These are phyloP conservation scores for Saccharomyces pastorianus DNA, from an alignment of 1,139 yeast genomes.

Conservation along the genomic window DNA sequence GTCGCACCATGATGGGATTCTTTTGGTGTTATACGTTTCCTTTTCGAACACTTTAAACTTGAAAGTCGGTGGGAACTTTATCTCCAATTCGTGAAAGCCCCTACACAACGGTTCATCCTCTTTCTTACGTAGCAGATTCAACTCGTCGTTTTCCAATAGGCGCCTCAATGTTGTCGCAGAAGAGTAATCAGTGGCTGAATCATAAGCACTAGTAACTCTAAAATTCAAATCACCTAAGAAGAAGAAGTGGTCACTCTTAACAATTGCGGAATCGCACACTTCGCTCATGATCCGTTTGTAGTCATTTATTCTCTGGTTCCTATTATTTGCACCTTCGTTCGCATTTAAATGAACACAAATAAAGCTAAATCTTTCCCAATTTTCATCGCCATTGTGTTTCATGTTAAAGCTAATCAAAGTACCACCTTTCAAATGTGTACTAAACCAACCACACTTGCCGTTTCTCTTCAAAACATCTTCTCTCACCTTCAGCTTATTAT, in stretches of 20 bases:
- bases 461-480: slow-evolving; percentile 28
- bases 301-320: slow-evolving; percentile 45
- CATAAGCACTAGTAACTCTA: slow-evolving; percentile 34
- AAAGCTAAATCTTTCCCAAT: slow-evolving; percentile 45
- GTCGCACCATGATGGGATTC: slow-evolving; percentile 89
- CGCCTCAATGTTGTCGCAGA: slow-evolving; percentile 13
- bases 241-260: slow-evolving; percentile 45
- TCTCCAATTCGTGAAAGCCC: slow-evolving; percentile 57
- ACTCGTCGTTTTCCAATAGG: slow-evolving; percentile 45
- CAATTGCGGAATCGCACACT: slow-evolving; percentile 41
- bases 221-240: slow-evolving; percentile 81
- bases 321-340: slow-evolving; percentile 52
- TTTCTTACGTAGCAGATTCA: slow-evolving; percentile 37
- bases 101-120: slow-evolving; percentile 40
- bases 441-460: slow-evolving; percentile 44
- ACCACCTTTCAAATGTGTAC: slow-evolving; percentile 69
- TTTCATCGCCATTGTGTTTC: slow-evolving; percentile 17
- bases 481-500: neutral
- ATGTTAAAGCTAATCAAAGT: slow-evolving; percentile 48
- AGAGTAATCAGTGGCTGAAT: slow-evolving; percentile 13
- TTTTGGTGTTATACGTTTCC: slow-evolving; percentile 40
- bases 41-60: slow-evolving; percentile 44
- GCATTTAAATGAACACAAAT: slow-evolving; percentile 70
- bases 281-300: slow-evolving; percentile 44
- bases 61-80: slow-evolving; percentile 68